Conservation (phyloP, 768 basidiomycete species). For the Leccinum arenicola region DNA sequence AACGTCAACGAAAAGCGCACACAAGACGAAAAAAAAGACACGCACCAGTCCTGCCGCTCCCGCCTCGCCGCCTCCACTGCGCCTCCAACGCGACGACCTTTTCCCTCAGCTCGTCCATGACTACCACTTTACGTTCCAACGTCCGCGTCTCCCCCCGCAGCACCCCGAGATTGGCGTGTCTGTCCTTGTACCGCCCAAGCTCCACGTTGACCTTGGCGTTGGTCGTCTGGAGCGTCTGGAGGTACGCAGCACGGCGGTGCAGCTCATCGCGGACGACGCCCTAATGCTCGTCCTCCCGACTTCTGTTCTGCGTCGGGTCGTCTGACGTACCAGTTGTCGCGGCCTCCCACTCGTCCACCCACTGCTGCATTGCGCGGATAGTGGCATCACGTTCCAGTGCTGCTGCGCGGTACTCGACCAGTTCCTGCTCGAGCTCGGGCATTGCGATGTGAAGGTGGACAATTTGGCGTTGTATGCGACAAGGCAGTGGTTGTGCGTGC, state of each 20-base stretch:
- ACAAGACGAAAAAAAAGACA: neutral
- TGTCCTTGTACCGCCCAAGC: slow-evolving; percentile 49
- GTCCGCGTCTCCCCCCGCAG: slow-evolving; percentile 71
- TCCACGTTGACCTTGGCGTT: slow-evolving; percentile 59
- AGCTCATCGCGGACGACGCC: slow-evolving; percentile 64
- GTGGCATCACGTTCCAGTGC: slow-evolving; percentile 40
- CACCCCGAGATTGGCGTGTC: slow-evolving; percentile 60
- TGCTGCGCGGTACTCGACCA: slow-evolving; percentile 39
- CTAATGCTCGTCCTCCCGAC: slow-evolving; percentile 54
- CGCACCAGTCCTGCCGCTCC: slow-evolving; percentile 59
- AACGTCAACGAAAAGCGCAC: too few relatives aligned
- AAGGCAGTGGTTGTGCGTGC: slow-evolving; percentile 47
- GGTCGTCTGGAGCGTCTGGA: slow-evolving; percentile 54
- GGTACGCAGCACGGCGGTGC: slow-evolving; percentile 59
- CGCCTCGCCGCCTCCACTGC: slow-evolving; percentile 58
- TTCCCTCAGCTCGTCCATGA: slow-evolving; percentile 54
- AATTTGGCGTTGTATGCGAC: slow-evolving; percentile 52
- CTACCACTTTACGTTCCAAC: slow-evolving; percentile 50
- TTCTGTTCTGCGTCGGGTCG: slow-evolving; percentile 21
- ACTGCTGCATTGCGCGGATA: slow-evolving; percentile 44
- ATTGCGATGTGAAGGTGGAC: slow-evolving; percentile 45
- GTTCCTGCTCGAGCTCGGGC: slow-evolving; percentile 44
- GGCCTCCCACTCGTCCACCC: slow-evolving; percentile 44
- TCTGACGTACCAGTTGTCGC: slow-evolving; percentile 16
- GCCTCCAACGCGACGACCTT: slow-evolving; percentile 57